Evolutionary conservation across 306 rosid genomes (phyloP).

Genomic region (Vigna nakashimae): DNA sequence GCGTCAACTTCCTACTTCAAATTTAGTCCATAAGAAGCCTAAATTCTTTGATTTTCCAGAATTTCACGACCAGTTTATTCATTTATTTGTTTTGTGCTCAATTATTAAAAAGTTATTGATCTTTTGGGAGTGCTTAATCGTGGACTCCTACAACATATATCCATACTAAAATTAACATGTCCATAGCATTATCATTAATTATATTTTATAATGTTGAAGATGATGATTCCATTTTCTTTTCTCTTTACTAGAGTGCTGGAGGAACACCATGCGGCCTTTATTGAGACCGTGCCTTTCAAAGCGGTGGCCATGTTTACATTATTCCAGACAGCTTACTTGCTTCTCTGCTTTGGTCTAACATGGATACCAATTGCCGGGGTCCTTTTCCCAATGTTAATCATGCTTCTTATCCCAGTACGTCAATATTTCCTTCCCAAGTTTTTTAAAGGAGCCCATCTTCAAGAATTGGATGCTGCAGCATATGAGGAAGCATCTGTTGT

Average conservation of each 20-base stretch:
- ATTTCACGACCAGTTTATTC: not conserved
- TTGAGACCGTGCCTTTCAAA: constrained; percentile 82
- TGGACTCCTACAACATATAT: not conserved
- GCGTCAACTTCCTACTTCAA: not conserved
- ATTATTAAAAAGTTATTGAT: constrained; percentile 4
- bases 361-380: constrained; percentile 93
- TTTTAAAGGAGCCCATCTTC: constrained; percentile 81
- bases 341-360: constrained; percentile 80
- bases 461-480: constrained; percentile 84
- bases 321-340: constrained; percentile 76
- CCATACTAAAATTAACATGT: not conserved
- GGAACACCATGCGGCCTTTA: constrained; percentile 62
- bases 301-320: constrained; percentile 67
- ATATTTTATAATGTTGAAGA: constrained; percentile 34
- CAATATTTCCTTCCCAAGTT: constrained; percentile 77
- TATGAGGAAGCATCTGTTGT: constrained; percentile 77
- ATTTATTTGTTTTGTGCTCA: not conserved
- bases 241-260: constrained; percentile 71
- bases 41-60: not conserved
- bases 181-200: constrained; percentile 12
- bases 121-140: not conserved
- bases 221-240: constrained; percentile 50
- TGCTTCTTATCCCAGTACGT: constrained; percentile 86
- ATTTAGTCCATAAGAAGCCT: not conserved
- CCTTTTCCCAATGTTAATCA: constrained; percentile 84